These are phyloP conservation scores for Thymus quinquecostatus DNA, from an alignment of 257 asterid species.

Conservation along the genomic window DNA sequence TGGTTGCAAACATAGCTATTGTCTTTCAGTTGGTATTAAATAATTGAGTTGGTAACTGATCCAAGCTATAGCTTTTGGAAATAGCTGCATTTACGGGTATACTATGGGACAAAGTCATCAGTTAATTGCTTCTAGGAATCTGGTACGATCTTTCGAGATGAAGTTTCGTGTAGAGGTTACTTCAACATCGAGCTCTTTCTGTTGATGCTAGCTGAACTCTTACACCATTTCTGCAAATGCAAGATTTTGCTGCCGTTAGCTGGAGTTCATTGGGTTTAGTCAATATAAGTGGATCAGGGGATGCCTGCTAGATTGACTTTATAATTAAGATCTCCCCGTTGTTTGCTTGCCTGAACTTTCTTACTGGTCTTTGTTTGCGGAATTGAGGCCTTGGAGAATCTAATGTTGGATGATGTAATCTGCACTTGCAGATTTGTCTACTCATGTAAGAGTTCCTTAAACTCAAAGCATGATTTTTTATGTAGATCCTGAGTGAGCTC, in stretches of 20 bases:
- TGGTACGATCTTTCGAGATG: slow-evolving; percentile 30
- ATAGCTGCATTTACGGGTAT: slow-evolving; percentile 8
- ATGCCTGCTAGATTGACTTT: slow-evolving; percentile 33
- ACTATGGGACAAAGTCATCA: slow-evolving; percentile 6
- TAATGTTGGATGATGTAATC: slow-evolving; percentile 42
- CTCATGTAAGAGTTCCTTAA: slow-evolving; percentile 48
- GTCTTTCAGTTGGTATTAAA: slow-evolving; percentile 10
- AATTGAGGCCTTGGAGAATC: slow-evolving; percentile 40
- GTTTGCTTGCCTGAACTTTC: slow-evolving; percentile 39
- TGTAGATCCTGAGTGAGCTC: slow-evolving; percentile 1
- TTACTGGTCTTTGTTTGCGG: slow-evolving; percentile 43
- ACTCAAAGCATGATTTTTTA: slow-evolving; percentile 24
- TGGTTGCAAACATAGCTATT: slow-evolving; percentile 4
- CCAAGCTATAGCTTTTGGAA: slow-evolving; percentile 14
- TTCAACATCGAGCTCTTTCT: slow-evolving; percentile 13
- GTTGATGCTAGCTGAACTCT: slow-evolving; percentile 27
- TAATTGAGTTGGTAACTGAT: slow-evolving; percentile 21
- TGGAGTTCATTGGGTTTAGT: slow-evolving; percentile 24
- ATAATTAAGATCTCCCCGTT: slow-evolving; percentile 32
- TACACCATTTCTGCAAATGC: slow-evolving; percentile 28
- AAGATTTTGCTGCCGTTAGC: slow-evolving; percentile 26
- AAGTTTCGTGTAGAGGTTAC: slow-evolving; percentile 26
- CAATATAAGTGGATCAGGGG: slow-evolving; percentile 25
- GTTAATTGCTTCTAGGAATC: slow-evolving; percentile 22
- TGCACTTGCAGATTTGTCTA: slow-evolving; percentile 39